These are phyloP conservation scores for Phytophthora hybrid DNA, from an alignment of 352 stramenopile species.

Conservation along the genomic window DNA sequence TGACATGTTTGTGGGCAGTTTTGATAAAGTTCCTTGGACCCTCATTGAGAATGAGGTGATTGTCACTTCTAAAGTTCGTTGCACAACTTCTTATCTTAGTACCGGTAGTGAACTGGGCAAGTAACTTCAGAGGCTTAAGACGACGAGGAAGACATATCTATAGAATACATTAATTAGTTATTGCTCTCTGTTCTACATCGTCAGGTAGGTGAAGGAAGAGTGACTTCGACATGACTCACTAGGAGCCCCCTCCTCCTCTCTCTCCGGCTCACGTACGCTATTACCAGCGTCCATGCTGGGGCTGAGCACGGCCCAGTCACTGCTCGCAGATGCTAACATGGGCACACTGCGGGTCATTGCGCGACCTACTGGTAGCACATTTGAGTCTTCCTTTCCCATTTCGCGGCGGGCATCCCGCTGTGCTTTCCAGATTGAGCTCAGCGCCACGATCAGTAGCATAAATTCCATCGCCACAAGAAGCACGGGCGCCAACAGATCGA, in stretches of 20 bases:
- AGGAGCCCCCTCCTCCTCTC: not conserved
- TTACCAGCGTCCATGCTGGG: conserved; percentile 6
- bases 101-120: no score
- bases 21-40: no score
- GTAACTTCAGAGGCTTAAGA: no score
- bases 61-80: no score
- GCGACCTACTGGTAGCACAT: not conserved
- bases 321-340: conserved; percentile 30
- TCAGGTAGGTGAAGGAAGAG: not conserved
- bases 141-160: no score
- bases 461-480: conserved; percentile 35
- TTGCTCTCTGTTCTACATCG: not conserved
- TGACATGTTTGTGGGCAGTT: no score
- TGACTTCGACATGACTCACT: not conserved
- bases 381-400: conserved; percentile 20
- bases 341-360: conserved; percentile 25
- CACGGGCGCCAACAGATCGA: conserved; percentile 37
- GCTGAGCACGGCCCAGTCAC: conserved; percentile 21
- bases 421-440: conserved; percentile 20
- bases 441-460: conserved; percentile 21
- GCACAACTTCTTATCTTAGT: no score
- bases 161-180: not conserved
- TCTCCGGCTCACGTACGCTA: not conserved
- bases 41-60: no score
- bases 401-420: conserved; percentile 1